These are phyloP conservation scores for Recurvomyces mirabilis DNA, from an alignment of 495 filamentous ascomycete species.

Conservation along the genomic window DNA sequence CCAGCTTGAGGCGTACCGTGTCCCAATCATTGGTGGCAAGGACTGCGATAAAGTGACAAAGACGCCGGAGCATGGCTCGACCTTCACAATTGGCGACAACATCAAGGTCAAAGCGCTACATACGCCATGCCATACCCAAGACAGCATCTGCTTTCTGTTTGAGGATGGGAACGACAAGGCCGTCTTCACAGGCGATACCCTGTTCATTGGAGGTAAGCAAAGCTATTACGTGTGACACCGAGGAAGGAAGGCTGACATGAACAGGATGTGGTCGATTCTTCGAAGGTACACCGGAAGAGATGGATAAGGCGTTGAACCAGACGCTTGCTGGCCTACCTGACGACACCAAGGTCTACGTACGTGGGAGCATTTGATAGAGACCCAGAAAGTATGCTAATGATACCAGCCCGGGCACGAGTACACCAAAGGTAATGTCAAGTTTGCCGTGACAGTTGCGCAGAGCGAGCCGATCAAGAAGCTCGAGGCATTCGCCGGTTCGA, in stretches of 20 bases:
- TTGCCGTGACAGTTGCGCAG: constrained; percentile 61
- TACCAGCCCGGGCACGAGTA: constrained; percentile 86
- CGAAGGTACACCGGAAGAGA: constrained; percentile 79
- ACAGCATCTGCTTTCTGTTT: constrained; percentile 88
- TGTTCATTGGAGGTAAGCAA: constrained; percentile 74
- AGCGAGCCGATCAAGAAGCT: constrained; percentile 68
- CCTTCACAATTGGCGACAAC: constrained; percentile 68
- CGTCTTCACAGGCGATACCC: constrained; percentile 91
- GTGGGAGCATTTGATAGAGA: neutral
- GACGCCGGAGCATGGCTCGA: constrained; percentile 61
- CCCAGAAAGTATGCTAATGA: neutral
- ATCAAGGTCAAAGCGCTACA: constrained; percentile 82
- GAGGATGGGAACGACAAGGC: constrained; percentile 63
- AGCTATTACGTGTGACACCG: no score
- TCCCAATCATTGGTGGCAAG: constrained; percentile 77
- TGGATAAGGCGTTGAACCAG: constrained; percentile 86
- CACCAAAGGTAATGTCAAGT: constrained; percentile 87
- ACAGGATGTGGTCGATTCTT: constrained; percentile 94
- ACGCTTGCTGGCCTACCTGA: constrained; percentile 71
- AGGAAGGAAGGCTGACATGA: constrained; percentile 7
- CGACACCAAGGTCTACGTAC: constrained; percentile 84
- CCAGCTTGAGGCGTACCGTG: constrained; percentile 54
- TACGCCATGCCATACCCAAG: constrained; percentile 96
- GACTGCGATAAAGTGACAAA: constrained; percentile 69
- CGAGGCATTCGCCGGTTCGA: constrained; percentile 60